phyloP scores from a whole-genome alignment of 2,329 filamentous ascomycete species.

The Alternaria atra region DNA sequence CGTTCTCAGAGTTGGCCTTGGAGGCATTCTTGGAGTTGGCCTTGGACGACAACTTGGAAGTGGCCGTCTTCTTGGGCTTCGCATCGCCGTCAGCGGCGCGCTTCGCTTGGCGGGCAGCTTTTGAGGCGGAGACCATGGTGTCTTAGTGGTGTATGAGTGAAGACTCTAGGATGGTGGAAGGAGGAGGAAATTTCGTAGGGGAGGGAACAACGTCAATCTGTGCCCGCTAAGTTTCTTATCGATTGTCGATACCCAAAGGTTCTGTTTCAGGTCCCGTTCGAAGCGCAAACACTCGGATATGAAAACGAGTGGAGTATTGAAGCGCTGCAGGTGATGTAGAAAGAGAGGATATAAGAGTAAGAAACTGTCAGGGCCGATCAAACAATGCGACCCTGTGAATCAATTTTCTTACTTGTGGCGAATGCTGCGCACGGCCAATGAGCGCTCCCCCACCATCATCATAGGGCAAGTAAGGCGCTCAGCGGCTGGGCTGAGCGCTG shows the following conservation, averaged over 20 bases:
- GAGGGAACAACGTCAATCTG: conserved; percentile 29
- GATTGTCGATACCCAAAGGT: conserved; percentile 19
- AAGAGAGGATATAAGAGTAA: conserved; percentile 7
- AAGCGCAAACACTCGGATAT: conserved; percentile 21
- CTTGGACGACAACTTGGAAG: conserved; percentile 76
- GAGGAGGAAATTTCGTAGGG: conserved; percentile 37
- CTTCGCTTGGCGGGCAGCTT: conserved; percentile 73
- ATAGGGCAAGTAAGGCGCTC: conserved; percentile 30
- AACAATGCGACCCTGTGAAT: conserved; percentile 27
- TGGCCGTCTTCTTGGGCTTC: conserved; percentile 78
- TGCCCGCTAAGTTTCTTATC: conserved; percentile 35
- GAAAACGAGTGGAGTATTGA: conserved; percentile 21
- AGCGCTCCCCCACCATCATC: conserved; percentile 22
- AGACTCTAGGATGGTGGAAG: conserved; percentile 30
- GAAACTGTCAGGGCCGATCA: conserved; percentile 15
- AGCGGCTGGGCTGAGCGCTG: neutral
- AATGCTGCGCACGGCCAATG: conserved; percentile 29
- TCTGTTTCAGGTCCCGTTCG: conserved; percentile 13
- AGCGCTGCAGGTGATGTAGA: conserved; percentile 11
- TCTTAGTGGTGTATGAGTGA: conserved; percentile 21
- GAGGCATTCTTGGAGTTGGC: conserved; percentile 69
- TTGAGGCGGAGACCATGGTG: conserved; percentile 73
- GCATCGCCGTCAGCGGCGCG: conserved; percentile 67
- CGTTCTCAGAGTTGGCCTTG: conserved; percentile 72
- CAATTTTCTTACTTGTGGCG: conserved; percentile 38